Conservation (phyloP, 164 flowering plant species). For the Liriodendron chinense region DNA sequence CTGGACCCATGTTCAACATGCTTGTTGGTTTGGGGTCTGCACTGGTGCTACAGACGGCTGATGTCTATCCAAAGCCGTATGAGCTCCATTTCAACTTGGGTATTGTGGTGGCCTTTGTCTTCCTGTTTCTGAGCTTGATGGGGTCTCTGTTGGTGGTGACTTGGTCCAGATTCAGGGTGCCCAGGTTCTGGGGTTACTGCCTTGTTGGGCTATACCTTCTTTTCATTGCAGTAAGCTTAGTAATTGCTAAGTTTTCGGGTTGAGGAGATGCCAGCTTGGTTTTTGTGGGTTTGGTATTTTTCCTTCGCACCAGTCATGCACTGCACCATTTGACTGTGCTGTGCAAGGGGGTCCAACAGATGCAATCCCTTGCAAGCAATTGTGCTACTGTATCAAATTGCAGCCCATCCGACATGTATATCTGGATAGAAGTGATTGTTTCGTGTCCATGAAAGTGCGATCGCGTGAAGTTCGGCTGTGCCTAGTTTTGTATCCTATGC, state of each 20-base stretch:
- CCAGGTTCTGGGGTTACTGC: constrained; percentile 95
- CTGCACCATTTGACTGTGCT: background rate
- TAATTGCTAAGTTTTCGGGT: constrained; percentile 63
- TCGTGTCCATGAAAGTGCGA: too few species aligned
- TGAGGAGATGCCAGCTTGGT: constrained; percentile 15
- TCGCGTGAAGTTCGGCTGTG: too few species aligned
- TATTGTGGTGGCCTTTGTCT: constrained; percentile 84
- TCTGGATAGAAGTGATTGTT: background rate
- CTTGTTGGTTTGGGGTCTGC: constrained; percentile 93
- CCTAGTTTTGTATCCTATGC: too few species aligned
- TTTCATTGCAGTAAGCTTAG: constrained; percentile 59
- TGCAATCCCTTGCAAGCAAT: background rate
- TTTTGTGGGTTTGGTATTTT: background rate
- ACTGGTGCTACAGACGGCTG: constrained; percentile 68
- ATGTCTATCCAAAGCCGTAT: constrained; percentile 74
- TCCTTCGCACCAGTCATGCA: background rate
- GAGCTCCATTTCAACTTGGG: constrained; percentile 73
- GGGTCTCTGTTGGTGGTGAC: constrained; percentile 85
- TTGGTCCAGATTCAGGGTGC: constrained; percentile 85
- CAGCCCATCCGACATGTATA: background rate
- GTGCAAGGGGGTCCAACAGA: background rate
- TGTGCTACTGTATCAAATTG: too few species aligned
- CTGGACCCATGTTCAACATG: constrained; percentile 99
- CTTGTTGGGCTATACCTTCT: constrained; percentile 77
- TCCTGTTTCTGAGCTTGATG: constrained; percentile 88